Percentiles rank a stretch among this genome's conserved stretches.
Conservation (phyloP, 768 basidiomycete species). For the Suillus decipiens region DNA sequence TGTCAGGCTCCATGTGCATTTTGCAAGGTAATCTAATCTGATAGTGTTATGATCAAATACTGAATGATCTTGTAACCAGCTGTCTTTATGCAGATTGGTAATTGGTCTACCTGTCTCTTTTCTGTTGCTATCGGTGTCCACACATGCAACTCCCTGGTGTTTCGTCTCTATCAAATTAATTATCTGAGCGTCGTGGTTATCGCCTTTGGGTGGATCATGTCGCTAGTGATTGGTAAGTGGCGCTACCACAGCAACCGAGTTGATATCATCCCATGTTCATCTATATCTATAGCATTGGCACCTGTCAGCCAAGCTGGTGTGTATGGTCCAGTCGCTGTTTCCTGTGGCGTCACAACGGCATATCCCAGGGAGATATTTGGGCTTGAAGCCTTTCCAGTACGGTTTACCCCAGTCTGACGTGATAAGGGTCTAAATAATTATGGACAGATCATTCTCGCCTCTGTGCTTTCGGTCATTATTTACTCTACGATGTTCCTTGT, state of each 20-base stretch:
- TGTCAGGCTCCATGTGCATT: slow-evolving; percentile 50
- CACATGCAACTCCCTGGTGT: slow-evolving; percentile 65
- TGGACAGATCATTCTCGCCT: slow-evolving; percentile 57
- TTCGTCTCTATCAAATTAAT: slow-evolving; percentile 52
- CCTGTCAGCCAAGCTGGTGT: slow-evolving; percentile 40
- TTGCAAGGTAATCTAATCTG: slow-evolving; percentile 52
- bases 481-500: slow-evolving; percentile 65
- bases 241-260: background rate
- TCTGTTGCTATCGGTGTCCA: slow-evolving; percentile 65
- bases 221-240: slow-evolving; percentile 52
- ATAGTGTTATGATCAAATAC: slow-evolving; percentile 2
- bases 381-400: slow-evolving; percentile 65
- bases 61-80: slow-evolving; percentile 36
- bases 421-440: slow-evolving; percentile 7
- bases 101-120: slow-evolving; percentile 64
- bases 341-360: slow-evolving; percentile 51
- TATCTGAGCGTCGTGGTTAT: slow-evolving; percentile 47
- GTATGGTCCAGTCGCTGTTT: slow-evolving; percentile 54
- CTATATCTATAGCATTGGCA: slow-evolving; percentile 33
- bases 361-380: slow-evolving; percentile 48
- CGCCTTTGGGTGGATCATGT: slow-evolving; percentile 54
- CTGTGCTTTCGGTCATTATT: slow-evolving; percentile 53
- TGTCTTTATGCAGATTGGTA: slow-evolving; percentile 60
- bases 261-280: slow-evolving; percentile 4
- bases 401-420: slow-evolving; percentile 18